phyloP scores from a whole-genome alignment of 768 basidiomycete genomes.

The Pleurotus djamor region DNA sequence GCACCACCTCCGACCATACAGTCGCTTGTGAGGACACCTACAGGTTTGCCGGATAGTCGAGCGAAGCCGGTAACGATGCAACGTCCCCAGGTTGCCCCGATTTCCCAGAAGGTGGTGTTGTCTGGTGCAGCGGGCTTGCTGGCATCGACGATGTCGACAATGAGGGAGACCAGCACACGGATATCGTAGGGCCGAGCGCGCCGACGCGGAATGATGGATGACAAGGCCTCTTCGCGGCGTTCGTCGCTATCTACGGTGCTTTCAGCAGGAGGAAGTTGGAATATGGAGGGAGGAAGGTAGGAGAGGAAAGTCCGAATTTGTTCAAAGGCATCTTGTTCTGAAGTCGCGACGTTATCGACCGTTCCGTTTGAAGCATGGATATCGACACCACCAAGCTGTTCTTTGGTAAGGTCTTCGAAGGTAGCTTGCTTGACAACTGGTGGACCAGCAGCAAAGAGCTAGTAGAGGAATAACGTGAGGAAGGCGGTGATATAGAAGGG shows the following conservation, averaged over 20 bases:
- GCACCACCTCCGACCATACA: slow-evolving; percentile 37
- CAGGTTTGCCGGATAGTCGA: slow-evolving; percentile 28
- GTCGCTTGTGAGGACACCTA: slow-evolving; percentile 35
- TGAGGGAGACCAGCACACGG: slow-evolving; percentile 27
- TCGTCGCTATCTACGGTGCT: slow-evolving; percentile 19
- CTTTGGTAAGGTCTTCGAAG: slow-evolving; percentile 31
- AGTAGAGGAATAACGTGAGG: neutral
- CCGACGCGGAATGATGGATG: slow-evolving; percentile 33
- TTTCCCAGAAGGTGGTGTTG: slow-evolving; percentile 31
- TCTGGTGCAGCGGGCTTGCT: slow-evolving; percentile 12
- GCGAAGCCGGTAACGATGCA: slow-evolving; percentile 37
- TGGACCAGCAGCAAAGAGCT: slow-evolving; percentile 30
- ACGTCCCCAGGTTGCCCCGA: slow-evolving; percentile 32
- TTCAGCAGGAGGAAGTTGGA: slow-evolving; percentile 26
- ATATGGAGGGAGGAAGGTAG: slow-evolving; percentile 38
- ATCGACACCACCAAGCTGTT: slow-evolving; percentile 32
- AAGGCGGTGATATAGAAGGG: neutral
- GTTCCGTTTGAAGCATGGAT: slow-evolving; percentile 35
- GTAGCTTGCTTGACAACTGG: slow-evolving; percentile 34
- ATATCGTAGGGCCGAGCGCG: slow-evolving; percentile 32
- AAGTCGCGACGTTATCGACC: slow-evolving; percentile 32
- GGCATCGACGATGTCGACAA: slow-evolving; percentile 23
- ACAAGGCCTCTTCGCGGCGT: slow-evolving; percentile 30
- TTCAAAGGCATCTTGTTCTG: slow-evolving; percentile 31
- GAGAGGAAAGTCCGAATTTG: slow-evolving; percentile 34